Conservation (phyloP, 2,329 filamentous ascomycete genomes). For the Fusarium humuli region DNA sequence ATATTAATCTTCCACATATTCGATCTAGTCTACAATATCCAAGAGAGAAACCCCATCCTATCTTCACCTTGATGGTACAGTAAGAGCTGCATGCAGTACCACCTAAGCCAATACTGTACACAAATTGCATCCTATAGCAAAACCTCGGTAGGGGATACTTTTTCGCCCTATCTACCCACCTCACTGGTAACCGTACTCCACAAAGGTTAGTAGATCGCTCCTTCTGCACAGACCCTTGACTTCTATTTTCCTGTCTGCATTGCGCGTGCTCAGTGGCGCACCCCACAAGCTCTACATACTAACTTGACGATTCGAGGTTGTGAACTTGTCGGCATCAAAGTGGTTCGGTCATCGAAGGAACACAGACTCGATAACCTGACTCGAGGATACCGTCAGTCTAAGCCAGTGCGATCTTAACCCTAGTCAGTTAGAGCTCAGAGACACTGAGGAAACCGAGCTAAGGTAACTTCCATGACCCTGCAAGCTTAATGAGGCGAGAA, state of each 20-base stretch:
- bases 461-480: slow-evolving; percentile 19
- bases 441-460: slow-evolving; percentile 14
- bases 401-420: neutral
- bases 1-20: neutral
- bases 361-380: slow-evolving; percentile 8
- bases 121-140: neutral
- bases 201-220: slow-evolving; percentile 35
- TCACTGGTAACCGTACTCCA: slow-evolving; percentile 42
- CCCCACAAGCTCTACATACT: slow-evolving; percentile 27
- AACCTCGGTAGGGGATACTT: slow-evolving; percentile 1
- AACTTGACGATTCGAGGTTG: slow-evolving; percentile 1
- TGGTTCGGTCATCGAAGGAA: slow-evolving; percentile 27
- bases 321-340: slow-evolving; percentile 15
- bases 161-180: slow-evolving; percentile 22
- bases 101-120: neutral
- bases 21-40: neutral
- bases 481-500: slow-evolving; percentile 15
- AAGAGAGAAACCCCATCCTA: neutral
- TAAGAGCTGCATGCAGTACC: neutral
- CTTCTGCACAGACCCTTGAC: slow-evolving; percentile 40
- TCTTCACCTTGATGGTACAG: neutral
- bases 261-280: slow-evolving; percentile 43
- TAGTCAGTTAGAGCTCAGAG: slow-evolving; percentile 11
- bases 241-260: slow-evolving; percentile 26
- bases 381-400: slow-evolving; percentile 9